Evolutionary conservation across 2,329 filamentous ascomycete genomes (phyloP).

Genomic region (Alternaria triticina): DNA sequence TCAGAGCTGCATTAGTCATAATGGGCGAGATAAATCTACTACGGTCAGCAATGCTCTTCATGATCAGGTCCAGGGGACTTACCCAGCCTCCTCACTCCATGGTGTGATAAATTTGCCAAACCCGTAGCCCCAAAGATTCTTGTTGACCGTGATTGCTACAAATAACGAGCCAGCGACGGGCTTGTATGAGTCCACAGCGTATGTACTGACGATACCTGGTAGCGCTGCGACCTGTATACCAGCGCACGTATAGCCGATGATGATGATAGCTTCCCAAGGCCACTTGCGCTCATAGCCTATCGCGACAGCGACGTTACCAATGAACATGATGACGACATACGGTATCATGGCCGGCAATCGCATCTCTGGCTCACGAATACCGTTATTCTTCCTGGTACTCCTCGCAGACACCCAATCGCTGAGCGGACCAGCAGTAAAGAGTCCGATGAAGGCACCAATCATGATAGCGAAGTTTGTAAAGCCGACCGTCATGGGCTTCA

Average conservation of each 20-base stretch:
- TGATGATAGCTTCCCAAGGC: conserved; percentile 63
- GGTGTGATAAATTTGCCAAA: conserved; percentile 63
- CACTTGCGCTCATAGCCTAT: conserved; percentile 61
- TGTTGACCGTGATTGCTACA: conserved; percentile 67
- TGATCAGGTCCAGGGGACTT: conserved; percentile 5
- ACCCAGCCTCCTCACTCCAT: conserved; percentile 59
- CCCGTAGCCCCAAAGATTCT: conserved; percentile 69
- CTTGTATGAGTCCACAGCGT: conserved; percentile 70
- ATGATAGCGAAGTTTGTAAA: conserved; percentile 66
- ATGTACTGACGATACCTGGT: conserved; percentile 64
- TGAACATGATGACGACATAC: conserved; percentile 62
- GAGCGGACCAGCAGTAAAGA: conserved; percentile 62
- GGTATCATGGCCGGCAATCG: conserved; percentile 63
- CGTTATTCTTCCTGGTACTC: conserved; percentile 60
- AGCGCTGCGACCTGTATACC: conserved; percentile 67
- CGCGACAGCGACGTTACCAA: conserved; percentile 64
- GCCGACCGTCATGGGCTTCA: conserved; percentile 57
- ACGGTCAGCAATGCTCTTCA: conserved; percentile 8
- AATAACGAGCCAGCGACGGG: conserved; percentile 66
- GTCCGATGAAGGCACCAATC: conserved; percentile 60
- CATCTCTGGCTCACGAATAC: conserved; percentile 66
- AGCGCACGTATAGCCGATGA: conserved; percentile 63
- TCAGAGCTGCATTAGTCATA: conserved; percentile 65
- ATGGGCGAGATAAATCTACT: conserved; percentile 58
- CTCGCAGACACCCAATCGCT: conserved; percentile 64